phyloP scores from a whole-genome alignment of 768 basidiomycete genomes.

The Clavulina sp. region DNA sequence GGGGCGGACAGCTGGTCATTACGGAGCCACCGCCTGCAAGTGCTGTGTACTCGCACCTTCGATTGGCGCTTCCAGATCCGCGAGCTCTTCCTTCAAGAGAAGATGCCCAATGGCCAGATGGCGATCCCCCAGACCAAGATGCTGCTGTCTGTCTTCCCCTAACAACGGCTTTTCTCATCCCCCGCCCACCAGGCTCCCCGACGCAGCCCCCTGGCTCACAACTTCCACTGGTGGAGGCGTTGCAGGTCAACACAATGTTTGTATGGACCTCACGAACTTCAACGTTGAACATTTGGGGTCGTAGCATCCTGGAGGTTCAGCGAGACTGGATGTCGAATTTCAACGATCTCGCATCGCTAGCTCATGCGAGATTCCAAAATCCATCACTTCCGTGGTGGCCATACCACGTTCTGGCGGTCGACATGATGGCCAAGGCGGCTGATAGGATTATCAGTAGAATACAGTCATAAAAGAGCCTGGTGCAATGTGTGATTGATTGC shows the following conservation, averaged over 20 bases:
- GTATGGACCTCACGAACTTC: slow-evolving; percentile 28
- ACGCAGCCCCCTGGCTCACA: slow-evolving; percentile 20
- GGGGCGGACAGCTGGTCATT: slow-evolving; percentile 3
- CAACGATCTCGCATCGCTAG: slow-evolving; percentile 50
- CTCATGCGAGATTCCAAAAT: slow-evolving; percentile 27
- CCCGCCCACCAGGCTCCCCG: slow-evolving; percentile 30
- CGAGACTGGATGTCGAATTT: slow-evolving; percentile 50
- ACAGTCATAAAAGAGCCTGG: background rate
- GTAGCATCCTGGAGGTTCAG: slow-evolving; percentile 18
- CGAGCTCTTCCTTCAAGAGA: slow-evolving; percentile 17
- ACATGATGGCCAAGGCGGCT: slow-evolving; percentile 10
- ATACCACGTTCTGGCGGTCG: slow-evolving; percentile 47
- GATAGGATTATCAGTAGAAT: background rate
- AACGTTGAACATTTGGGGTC: slow-evolving; percentile 17
- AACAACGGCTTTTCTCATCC: slow-evolving; percentile 40
- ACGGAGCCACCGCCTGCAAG: slow-evolving; percentile 19
- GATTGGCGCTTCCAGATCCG: slow-evolving; percentile 27
- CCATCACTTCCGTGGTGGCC: slow-evolving; percentile 30
- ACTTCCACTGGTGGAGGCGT: background rate
- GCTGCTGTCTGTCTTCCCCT: slow-evolving; percentile 32
- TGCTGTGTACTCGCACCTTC: slow-evolving; percentile 27
- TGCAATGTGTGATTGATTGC: background rate
- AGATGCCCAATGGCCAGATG: slow-evolving; percentile 22
- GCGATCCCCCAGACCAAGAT: slow-evolving; percentile 14
- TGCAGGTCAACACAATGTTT: slow-evolving; percentile 46